A percentile compares a stretch with the other conserved stretches of the same genome.
These are phyloP conservation scores for Camelina neglecta DNA, from an alignment of 345 rosid species.

Conservation along the genomic window DNA sequence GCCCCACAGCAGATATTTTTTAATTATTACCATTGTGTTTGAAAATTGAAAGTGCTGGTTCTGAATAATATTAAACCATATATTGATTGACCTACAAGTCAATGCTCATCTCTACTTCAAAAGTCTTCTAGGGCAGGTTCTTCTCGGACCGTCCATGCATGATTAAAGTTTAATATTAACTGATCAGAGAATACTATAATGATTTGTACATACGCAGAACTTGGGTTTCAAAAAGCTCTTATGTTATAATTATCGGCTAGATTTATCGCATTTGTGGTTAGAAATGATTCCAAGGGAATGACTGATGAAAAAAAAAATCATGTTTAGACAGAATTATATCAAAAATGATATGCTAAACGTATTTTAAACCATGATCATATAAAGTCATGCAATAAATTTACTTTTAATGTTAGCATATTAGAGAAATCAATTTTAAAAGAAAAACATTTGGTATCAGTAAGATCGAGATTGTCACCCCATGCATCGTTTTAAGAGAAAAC, in stretches of 20 bases:
- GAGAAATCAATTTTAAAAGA: neutral
- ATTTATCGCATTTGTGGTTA: neutral
- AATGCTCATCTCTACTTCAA: neutral
- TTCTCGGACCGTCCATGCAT: conserved; percentile 11
- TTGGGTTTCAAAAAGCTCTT: neutral
- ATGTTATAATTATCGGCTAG: neutral
- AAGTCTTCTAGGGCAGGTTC: conserved; percentile 20
- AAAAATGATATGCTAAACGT: neutral
- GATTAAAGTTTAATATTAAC: neutral
- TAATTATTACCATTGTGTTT: neutral
- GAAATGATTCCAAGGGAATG: neutral
- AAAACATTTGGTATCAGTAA: neutral
- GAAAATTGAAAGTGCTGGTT: neutral
- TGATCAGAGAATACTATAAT: neutral
- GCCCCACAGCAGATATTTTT: neutral
- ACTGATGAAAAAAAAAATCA: neutral
- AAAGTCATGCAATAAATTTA: neutral
- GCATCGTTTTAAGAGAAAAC: neutral
- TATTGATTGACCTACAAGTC: conserved; percentile 4
- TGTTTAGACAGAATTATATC: neutral
- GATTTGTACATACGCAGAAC: neutral
- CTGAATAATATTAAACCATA: neutral
- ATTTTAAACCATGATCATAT: neutral
- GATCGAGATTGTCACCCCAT: neutral
- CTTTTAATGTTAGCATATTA: neutral